These are phyloP conservation scores for Phytophthora sp. DNA, from an alignment of 352 stramenopile species.

Conservation along the genomic window DNA sequence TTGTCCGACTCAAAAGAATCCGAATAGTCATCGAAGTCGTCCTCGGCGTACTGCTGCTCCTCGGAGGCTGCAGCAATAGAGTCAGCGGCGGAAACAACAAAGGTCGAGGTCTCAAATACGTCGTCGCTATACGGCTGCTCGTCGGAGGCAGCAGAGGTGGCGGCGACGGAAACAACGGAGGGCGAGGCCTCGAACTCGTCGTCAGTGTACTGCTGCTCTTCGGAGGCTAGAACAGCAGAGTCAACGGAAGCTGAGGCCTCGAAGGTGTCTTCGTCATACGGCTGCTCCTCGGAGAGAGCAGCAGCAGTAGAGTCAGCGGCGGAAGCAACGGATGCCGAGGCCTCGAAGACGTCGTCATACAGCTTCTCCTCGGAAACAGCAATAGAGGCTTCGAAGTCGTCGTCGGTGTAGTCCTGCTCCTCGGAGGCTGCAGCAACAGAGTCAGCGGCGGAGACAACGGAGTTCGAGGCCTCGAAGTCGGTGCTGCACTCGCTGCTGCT, in stretches of 20 bases:
- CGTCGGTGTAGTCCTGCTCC: constrained; percentile 40
- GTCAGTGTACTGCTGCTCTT: constrained; percentile 40
- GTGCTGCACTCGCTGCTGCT: constrained; percentile 25
- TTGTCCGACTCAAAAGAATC: constrained; percentile 54
- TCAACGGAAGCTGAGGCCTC: too few species aligned
- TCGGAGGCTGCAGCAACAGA: constrained; percentile 1
- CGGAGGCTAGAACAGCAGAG: neutral
- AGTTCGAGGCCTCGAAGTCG: constrained; percentile 21
- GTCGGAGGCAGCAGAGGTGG: too few species aligned
- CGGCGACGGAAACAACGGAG: too few species aligned
- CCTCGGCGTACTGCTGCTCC: constrained; percentile 41
- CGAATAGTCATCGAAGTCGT: constrained; percentile 61
- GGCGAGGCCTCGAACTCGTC: constrained; percentile 61
- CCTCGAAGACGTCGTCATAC: constrained; percentile 17
- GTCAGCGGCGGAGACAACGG: neutral
- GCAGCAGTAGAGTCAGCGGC: too few species aligned
- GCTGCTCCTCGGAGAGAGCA: too few species aligned
- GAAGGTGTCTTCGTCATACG: too few species aligned
- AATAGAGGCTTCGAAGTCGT: constrained; percentile 60
- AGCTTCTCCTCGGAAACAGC: constrained; percentile 49
- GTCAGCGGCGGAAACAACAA: neutral
- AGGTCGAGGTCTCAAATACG: too few species aligned
- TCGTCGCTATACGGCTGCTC: too few species aligned
- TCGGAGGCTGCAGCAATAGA: constrained; percentile 1
- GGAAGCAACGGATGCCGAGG: too few species aligned